phyloP scores from a whole-genome alignment of 768 basidiomycete genomes.

The Psilocybe subaeruginosa region DNA sequence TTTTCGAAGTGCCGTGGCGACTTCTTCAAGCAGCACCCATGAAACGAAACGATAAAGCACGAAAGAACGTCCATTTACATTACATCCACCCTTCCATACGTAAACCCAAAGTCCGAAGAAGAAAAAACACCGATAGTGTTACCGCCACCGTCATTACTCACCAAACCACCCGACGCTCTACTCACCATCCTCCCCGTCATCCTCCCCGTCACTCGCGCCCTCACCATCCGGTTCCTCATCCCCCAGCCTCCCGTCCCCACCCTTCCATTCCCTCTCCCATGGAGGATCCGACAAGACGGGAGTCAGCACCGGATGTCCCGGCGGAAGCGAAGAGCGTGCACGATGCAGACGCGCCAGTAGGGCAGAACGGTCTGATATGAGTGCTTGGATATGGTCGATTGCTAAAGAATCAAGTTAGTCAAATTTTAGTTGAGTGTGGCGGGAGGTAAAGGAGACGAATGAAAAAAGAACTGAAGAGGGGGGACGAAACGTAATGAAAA shows the following conservation, averaged over 20 bases:
- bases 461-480: background rate
- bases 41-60: background rate
- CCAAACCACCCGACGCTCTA: background rate
- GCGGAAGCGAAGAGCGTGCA: slow-evolving; percentile 60
- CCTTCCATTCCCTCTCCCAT: slow-evolving; percentile 88
- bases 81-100: background rate
- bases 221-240: slow-evolving; percentile 24
- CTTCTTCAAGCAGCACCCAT: background rate
- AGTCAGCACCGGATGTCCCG: slow-evolving; percentile 59
- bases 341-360: slow-evolving; percentile 62
- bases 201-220: slow-evolving; percentile 3
- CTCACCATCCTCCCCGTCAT: slow-evolving; percentile 1
- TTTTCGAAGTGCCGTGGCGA: too few relatives aligned
- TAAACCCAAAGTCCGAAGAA: background rate
- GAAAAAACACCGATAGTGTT: too few relatives aligned
- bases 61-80: background rate
- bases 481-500: slow-evolving; percentile 6
- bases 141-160: background rate
- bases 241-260: slow-evolving; percentile 59
- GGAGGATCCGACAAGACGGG: slow-evolving; percentile 42
- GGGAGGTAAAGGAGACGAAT: slow-evolving; percentile 1
- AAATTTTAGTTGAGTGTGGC: background rate
- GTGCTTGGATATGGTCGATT: slow-evolving; percentile 79
- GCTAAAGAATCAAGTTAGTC: slow-evolving; percentile 45
- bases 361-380: slow-evolving; percentile 60